Evolutionary conservation across 805 yeast species (phyloP).

Genomic region (Wickerhamiella shivajii): DNA sequence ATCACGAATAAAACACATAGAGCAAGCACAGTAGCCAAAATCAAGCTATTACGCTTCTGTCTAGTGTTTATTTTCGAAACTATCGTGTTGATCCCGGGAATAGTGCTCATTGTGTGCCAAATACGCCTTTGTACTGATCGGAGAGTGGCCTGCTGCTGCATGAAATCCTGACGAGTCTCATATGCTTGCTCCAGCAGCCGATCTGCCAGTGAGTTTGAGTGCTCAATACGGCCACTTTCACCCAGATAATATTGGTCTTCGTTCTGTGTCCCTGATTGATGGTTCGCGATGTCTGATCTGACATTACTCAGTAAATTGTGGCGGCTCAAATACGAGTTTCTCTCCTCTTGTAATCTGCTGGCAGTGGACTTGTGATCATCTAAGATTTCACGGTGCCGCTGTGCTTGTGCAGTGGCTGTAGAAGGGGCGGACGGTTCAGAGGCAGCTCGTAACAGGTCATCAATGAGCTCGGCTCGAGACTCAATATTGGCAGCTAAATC

Average conservation of each 20-base stretch:
- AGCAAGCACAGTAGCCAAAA: slow-evolving; percentile 62
- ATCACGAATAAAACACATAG: slow-evolving; percentile 57
- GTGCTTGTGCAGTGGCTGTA: slow-evolving; percentile 64
- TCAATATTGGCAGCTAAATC: slow-evolving; percentile 39
- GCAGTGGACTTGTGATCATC: slow-evolving; percentile 56
- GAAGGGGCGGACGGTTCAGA: slow-evolving; percentile 42
- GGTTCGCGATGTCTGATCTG: slow-evolving; percentile 60
- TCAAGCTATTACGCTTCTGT: slow-evolving; percentile 72
- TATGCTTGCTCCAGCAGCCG: slow-evolving; percentile 69
- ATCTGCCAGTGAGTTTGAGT: slow-evolving; percentile 64
- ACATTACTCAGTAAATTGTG: slow-evolving; percentile 61
- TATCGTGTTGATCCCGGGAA: slow-evolving; percentile 73
- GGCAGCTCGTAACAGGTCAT: slow-evolving; percentile 20
- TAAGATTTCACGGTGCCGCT: slow-evolving; percentile 65
- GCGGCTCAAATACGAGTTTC: slow-evolving; percentile 63
- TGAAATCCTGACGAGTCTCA: slow-evolving; percentile 75
- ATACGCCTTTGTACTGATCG: slow-evolving; percentile 50
- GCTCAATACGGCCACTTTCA: slow-evolving; percentile 60
- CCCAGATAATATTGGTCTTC: slow-evolving; percentile 65
- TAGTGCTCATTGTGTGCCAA: slow-evolving; percentile 41
- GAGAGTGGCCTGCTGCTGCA: slow-evolving; percentile 53
- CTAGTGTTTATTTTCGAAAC: slow-evolving; percentile 74
- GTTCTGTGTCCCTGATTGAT: slow-evolving; percentile 25
- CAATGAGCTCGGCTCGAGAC: slow-evolving; percentile 22
- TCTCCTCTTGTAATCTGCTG: slow-evolving; percentile 39